Evolutionary conservation across 2,329 filamentous ascomycete species (phyloP), one percentile per base, ranked within the genome.

Genomic region (Didymella arachidicola): DNA sequence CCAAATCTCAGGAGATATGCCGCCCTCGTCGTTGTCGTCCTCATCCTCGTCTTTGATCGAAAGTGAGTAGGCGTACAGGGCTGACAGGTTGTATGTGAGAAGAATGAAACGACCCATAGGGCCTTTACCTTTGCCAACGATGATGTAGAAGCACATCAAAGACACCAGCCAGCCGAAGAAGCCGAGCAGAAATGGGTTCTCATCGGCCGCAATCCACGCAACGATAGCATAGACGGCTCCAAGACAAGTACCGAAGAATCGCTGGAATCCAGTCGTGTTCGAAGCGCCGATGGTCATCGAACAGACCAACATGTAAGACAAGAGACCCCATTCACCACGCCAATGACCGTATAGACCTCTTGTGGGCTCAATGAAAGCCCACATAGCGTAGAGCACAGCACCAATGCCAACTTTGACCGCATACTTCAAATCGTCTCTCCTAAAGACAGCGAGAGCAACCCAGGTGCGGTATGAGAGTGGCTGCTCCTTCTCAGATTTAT

Each of bases 231-330:
- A 89, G 1, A 84, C 73, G 7, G 92, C 93, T 18, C 95, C 95
- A 36, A 96, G 82, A 32, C 92, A 83, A 1, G 94, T 99, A 57
- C 94, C 95, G 8, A 92, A 82, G 72, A 98, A 94, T 66, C 95
- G 88, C 47, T 93, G 88, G 71, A 88, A 87, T 4, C 93, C 93
- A 0, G 94, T 97, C 1, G 94, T 97, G 76, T 98, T 99, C 25
- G 93, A 92, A 7, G 95, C 93, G 27, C 95, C 95, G 22, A 97
- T 94, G 0, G 94, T 99, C 93, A 97, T 98, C 36, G 91, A 93
- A 73, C 93, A 96, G 25, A 99, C 95, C 72, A 98, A 88, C 94
- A 98, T 98, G 80, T 97, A 98, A 0, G 93, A 97, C 54, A 99
- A 78, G 2, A 99, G 83, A 22, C 95, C 95, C 95, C 95, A 99